Percentiles rank a stretch among this genome's conserved stretches.
Conservation (phyloP, 768 basidiomycete species). For the Rickenella mellea region DNA sequence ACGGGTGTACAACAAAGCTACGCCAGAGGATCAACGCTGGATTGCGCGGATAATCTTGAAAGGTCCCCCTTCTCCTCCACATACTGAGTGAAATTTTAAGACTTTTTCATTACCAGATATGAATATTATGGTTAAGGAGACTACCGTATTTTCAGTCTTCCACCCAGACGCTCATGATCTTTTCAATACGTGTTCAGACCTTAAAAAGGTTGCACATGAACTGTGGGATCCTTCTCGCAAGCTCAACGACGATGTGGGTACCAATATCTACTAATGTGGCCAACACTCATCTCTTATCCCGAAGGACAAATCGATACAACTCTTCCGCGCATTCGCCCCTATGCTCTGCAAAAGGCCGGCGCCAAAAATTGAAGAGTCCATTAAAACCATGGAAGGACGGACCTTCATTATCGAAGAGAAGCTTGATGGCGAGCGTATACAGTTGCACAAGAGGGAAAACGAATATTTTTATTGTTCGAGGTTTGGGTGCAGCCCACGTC, state of each 20-base stretch:
- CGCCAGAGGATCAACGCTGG: constrained; percentile 89
- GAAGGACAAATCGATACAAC: constrained; percentile 75
- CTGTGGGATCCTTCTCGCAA: constrained; percentile 69
- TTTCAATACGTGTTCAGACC: constrained; percentile 93
- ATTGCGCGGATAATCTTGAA: constrained; percentile 93
- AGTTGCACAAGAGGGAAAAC: constrained; percentile 86
- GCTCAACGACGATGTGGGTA: constrained; percentile 47
- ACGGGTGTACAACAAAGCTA: constrained; percentile 67
- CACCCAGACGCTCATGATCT: constrained; percentile 92
- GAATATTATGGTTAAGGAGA: constrained; percentile 88
- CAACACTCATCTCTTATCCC: not conserved
- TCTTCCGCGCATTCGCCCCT: constrained; percentile 84
- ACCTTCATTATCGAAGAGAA: constrained; percentile 95
- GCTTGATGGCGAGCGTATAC: constrained; percentile 93
- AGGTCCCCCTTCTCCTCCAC: constrained; percentile 35
- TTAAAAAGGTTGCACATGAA: constrained; percentile 89
- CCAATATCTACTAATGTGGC: not conserved
- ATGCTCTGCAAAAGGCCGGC: constrained; percentile 92
- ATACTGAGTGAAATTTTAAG: not conserved
- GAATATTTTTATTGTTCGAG: constrained; percentile 92
- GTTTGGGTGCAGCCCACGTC: too few relatives aligned
- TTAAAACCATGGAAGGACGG: constrained; percentile 71
- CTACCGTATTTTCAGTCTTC: constrained; percentile 82
- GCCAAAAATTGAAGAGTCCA: constrained; percentile 69
- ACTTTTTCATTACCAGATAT: constrained; percentile 49